Evolutionary conservation across 306 rosid genomes (phyloP), one percentile per base, ranked within the genome.

Genomic region (Glycine tomentella): DNA sequence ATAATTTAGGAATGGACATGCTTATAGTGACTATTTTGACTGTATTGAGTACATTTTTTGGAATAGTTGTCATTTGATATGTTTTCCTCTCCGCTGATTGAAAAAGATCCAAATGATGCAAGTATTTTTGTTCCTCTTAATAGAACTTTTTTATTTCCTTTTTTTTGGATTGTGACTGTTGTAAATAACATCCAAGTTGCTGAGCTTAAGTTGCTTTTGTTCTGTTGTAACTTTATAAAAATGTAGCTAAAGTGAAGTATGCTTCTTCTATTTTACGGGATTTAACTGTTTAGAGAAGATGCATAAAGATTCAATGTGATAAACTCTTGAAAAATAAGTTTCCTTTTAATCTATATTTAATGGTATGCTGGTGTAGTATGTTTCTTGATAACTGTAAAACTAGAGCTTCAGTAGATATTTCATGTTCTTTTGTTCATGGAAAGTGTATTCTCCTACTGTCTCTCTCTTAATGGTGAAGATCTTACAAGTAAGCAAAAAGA

Each of bases 81-180:
- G 31, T 86, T 69, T 20, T 63, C 65, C 58, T 57, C 67, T 72
- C 79, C 20, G 42, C 48, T 58, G 67, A 63, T 46, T 72, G 56
- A 73, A 50, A 38, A 72, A 49, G 48, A 9, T 49, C 57, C 25
- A 46, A 53, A 62, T 14, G 67, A 72, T 72, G 80, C 73, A 42
- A 71, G 74, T 76, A 12, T 4, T 34, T 57, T 70, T 74, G 17
- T 74, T 61, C 46, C 15, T 48, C 56, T 17, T 70, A 25, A 57
- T 49, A 6, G 10, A n/a, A 42, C 62, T 48, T 58, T 40, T 53
- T 59, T 40, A 6, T 25, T 13, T 11, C 8, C 14, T 12, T 9
- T 53, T 57, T 52, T 76, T 9, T 63, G 76, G 76, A n/a, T 64
- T 69, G 34, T 66, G 65, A 74, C 50, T 78, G 38, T 7, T 77